These are phyloP conservation scores for Fusarium brachygibbosum DNA, from an alignment of 2,329 filamentous ascomycete species.

Conservation along the genomic window DNA sequence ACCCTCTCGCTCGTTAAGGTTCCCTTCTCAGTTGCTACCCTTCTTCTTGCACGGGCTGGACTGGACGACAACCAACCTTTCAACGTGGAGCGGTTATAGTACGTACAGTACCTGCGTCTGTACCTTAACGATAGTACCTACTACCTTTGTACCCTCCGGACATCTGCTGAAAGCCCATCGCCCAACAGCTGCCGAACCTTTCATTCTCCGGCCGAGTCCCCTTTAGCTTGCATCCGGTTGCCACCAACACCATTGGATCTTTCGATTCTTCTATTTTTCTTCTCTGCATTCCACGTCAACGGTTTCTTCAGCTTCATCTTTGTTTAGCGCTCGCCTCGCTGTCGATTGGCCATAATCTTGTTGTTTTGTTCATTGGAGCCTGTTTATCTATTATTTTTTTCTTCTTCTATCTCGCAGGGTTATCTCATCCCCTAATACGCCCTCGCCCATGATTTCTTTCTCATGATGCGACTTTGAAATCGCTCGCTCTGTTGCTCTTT, in stretches of 20 bases:
- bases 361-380: constrained; percentile 8
- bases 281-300: constrained; percentile 33
- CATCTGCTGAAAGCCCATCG: constrained; percentile 11
- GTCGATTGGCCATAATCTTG: constrained; percentile 10
- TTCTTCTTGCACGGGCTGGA: constrained; percentile 5
- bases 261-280: constrained; percentile 28
- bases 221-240: constrained; percentile 39
- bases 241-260: constrained; percentile 36
- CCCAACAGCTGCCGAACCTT: constrained; percentile 38
- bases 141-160: not conserved
- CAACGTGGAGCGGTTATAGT: constrained; percentile 1
- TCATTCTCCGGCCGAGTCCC: constrained; percentile 43
- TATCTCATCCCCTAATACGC: constrained; percentile 9
- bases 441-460: constrained; percentile 31
- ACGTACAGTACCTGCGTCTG: not conserved
- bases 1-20: constrained; percentile 25
- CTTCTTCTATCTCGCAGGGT: not conserved
- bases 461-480: constrained; percentile 48
- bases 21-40: constrained; percentile 5
- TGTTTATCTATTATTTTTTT: constrained; percentile 10
- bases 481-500: constrained; percentile 11
- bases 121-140: no score
- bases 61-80: not conserved
- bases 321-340: constrained; percentile 9
- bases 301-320: constrained; percentile 5